Base-by-base conservation (phyloP, 1,284 basidiomycete species). In the Puccinia hordei region DNA sequence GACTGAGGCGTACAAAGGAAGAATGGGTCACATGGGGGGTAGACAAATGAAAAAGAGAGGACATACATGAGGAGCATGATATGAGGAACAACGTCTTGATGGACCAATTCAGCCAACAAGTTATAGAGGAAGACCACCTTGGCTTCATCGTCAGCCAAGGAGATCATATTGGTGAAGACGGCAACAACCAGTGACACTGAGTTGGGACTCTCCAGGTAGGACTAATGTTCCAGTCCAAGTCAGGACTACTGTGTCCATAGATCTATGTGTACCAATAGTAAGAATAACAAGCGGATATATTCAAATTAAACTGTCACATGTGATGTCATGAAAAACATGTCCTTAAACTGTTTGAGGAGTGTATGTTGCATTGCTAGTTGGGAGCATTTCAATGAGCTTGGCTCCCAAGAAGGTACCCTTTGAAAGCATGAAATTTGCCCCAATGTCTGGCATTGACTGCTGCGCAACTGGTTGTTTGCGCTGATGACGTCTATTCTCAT, bases 341-440 rank as follows among this genome's bases (percentile, higher is more conserved):
- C 72, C 77, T 59, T 13, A 80, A 68, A 41, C 24, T 59, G 66
- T 59, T 22, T 57, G 77, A 2, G 55, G 44, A 27, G 17, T 24
- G 72, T 46, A 72, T n/a, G 77, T 59, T 6, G 55, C 44, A 57
- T 79, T 79, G 24, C 68, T 79, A 38, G 46, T 66, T 41, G 66
- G 46, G 46, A 78, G 35, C 77, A 72, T 79, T 51, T 68, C 66
- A 13, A 79, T 30, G 2, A 79, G 41, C 6, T 17, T 35, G 22
- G 61, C 55, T 22, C 77, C 77, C 38, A 66, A 44, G 55, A 79
- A 79, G 15, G 55, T 44, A 19, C 57, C 59, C 53, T 80, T 57
- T 27, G 55, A 46, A 61, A 73, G 33, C 17, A 41, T 73, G 8
- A 51, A 68, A n/a, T 41, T 80, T 12, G 49, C 4, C 5, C 51